phyloP scores from a whole-genome alignment of 73 alveolate species.

The Strombidium stylifer region DNA sequence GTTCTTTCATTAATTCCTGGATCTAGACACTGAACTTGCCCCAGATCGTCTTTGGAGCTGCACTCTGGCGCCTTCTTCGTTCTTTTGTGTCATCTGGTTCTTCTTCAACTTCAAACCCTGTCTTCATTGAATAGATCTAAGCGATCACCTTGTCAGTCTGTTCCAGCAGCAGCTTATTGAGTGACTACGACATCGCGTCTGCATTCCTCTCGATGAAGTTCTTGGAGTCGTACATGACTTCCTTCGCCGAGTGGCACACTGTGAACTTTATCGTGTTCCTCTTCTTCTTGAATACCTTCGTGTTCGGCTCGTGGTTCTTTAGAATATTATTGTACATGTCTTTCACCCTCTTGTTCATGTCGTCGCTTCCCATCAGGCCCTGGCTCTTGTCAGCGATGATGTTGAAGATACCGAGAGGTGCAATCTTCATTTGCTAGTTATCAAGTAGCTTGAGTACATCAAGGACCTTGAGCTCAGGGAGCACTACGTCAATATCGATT shows the following conservation, averaged over 20 bases:
- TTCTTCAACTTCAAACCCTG: neutral
- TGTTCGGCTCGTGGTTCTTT: too few relatives aligned
- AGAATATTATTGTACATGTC: too few relatives aligned
- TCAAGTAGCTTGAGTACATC: too few relatives aligned
- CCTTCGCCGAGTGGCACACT: conserved; percentile 88
- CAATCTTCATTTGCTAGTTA: too few relatives aligned
- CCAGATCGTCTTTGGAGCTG: conserved; percentile 85
- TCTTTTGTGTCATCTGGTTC: conserved; percentile 58
- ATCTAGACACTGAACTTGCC: conserved; percentile 88
- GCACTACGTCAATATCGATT: too few relatives aligned
- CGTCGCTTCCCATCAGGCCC: conserved; percentile 43
- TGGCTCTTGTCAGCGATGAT: too few relatives aligned
- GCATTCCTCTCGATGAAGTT: conserved; percentile 88
- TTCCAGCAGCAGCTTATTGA: conserved; percentile 56
- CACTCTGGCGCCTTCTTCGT: conserved; percentile 54
- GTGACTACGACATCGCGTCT: conserved; percentile 77
- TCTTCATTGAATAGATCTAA: conserved; percentile 6
- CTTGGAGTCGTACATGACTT: conserved; percentile 76
- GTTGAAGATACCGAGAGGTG: too few relatives aligned
- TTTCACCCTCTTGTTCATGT: conserved; percentile 19
- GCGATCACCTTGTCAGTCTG: conserved; percentile 11
- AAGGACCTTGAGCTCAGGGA: too few relatives aligned
- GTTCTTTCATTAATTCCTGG: conserved; percentile 83
- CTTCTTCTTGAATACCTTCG: conserved; percentile 24
- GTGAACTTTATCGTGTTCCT: conserved; percentile 55